These are phyloP conservation scores for Exophiala bonariae DNA, from an alignment of 2,329 filamentous ascomycete species.

Conservation along the genomic window DNA sequence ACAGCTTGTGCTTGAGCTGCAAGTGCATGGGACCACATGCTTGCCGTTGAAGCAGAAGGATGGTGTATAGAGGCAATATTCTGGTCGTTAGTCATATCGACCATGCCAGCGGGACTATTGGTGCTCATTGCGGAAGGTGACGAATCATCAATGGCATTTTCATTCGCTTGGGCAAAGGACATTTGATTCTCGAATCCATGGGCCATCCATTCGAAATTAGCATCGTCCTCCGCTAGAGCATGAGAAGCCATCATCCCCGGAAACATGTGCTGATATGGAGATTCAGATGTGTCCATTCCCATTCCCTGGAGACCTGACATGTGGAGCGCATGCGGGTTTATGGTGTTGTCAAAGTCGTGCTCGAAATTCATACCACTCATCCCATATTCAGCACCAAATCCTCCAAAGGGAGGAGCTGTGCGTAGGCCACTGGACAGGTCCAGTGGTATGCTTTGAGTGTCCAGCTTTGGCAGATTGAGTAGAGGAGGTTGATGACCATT, in stretches of 20 bases:
- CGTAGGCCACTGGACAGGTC: constrained; percentile 69
- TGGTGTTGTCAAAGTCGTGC: constrained; percentile 52
- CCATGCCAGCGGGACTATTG: constrained; percentile 86
- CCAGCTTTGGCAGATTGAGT: constrained; percentile 76
- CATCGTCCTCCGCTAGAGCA: constrained; percentile 65
- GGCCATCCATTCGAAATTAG: constrained; percentile 76
- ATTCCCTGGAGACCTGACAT: constrained; percentile 70
- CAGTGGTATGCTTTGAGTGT: constrained; percentile 71
- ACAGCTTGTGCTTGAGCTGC: constrained; percentile 69
- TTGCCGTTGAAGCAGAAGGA: constrained; percentile 48
- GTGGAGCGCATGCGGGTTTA: constrained; percentile 71
- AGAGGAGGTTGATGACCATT: constrained; percentile 65
- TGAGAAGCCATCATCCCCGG: constrained; percentile 59
- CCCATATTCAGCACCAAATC: constrained; percentile 66
- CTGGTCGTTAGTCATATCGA: constrained; percentile 87
- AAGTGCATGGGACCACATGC: constrained; percentile 70
- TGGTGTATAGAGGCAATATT: constrained; percentile 29
- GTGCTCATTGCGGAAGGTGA: constrained; percentile 96
- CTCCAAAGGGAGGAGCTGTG: constrained; percentile 74
- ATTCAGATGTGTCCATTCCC: constrained; percentile 40
- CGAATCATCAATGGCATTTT: constrained; percentile 84
- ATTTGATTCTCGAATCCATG: constrained; percentile 78
- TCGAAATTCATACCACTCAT: constrained; percentile 57
- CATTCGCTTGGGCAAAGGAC: constrained; percentile 67
- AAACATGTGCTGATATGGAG: constrained; percentile 42